Base-by-base conservation (phyloP, 495 filamentous ascomycete genomes). In the Usnea hakonensis region DNA sequence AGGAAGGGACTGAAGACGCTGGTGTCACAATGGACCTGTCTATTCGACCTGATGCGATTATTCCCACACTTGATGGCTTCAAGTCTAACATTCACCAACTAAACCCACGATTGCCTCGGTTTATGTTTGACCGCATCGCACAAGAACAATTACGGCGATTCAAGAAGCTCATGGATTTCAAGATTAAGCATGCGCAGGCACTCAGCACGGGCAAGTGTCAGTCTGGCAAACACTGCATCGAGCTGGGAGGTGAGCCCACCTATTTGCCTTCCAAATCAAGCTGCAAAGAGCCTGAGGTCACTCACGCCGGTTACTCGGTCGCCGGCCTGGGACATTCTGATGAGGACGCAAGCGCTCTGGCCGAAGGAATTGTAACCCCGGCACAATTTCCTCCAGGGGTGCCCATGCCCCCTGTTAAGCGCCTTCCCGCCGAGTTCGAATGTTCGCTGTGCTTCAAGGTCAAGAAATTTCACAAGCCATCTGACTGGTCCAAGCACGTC, bases 401-500 rank as follows among this genome's bases (percentile, higher is more conserved):
- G 40, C 91, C 90, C 10, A 82, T 88, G 67, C 93, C 93, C 28
- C 91, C 91, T 2, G 88, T 91, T 33, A 77, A 75, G 43, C 82
- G 83, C 23, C 79, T 97, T 19, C 93, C 93, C 7, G 90, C 91
- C 13, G 86, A 93, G 67, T 95, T 97, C 67, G 93, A 97, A 73
- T 97, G 93, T 65, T 86, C 90, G 36, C 77, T 96, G 26, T 97
- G 93, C 74, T 97, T 91, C 77, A 83, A 87, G 67, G 83, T 88
- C 48, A 96, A 95, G 74, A 91, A 87, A 64, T 91, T 96, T 71
- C 83, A 87, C 66, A 97, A 97, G 73, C 93, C 93, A 36, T 96
- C 93, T 0, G 93, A 97, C 74, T 97, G 93, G 93, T 95, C 93
- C 17, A 97, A 97, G 71, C 93, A 97, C 68, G 89, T 97, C 8